phyloP scores from a whole-genome alignment of 177 flowering plant genomes.

The Vitis hybrid region DNA sequence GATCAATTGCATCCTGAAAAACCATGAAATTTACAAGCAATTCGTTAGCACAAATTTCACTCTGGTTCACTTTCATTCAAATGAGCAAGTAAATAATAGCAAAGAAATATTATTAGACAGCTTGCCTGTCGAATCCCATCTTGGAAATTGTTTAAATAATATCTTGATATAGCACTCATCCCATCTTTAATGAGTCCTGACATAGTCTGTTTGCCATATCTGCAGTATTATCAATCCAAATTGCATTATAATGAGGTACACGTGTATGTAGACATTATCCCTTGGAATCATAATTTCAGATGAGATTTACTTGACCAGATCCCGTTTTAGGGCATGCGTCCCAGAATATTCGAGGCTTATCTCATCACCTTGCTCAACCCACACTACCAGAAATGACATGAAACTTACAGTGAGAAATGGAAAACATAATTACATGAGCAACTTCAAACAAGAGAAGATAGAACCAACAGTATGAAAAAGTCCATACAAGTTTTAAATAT shows the following conservation, averaged over 20 bases:
- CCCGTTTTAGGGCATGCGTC: conserved; percentile 88
- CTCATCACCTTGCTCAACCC: conserved; percentile 98
- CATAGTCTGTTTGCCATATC: conserved; percentile 83
- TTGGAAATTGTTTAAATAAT: conserved; percentile 87
- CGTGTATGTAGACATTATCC: background rate
- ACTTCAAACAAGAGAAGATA: background rate
- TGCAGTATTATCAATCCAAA: conserved; percentile 25
- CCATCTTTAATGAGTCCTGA: conserved; percentile 85
- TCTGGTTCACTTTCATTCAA: background rate
- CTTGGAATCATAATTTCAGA: background rate
- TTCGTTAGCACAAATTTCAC: background rate
- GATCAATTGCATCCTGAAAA: conserved; percentile 93
- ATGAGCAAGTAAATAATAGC: background rate
- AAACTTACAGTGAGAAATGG: conserved; percentile 12
- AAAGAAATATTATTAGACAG: background rate
- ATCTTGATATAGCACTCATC: conserved; percentile 86
- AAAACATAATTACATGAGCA: background rate
- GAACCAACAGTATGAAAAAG: conserved; percentile 4
- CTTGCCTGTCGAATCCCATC: conserved; percentile 90
- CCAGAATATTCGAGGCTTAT: conserved; percentile 92
- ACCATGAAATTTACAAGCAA: background rate
- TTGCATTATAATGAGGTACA: conserved; percentile 7
- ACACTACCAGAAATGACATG: conserved; percentile 45
- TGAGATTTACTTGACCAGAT: conserved; percentile 71
- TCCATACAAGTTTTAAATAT: conserved; percentile 70